Percentiles rank a stretch among this genome's conserved stretches.
Evolutionary conservation across 2,329 filamentous ascomycete species (phyloP).

Genomic region (Chrysoporthe austroafricana): DNA sequence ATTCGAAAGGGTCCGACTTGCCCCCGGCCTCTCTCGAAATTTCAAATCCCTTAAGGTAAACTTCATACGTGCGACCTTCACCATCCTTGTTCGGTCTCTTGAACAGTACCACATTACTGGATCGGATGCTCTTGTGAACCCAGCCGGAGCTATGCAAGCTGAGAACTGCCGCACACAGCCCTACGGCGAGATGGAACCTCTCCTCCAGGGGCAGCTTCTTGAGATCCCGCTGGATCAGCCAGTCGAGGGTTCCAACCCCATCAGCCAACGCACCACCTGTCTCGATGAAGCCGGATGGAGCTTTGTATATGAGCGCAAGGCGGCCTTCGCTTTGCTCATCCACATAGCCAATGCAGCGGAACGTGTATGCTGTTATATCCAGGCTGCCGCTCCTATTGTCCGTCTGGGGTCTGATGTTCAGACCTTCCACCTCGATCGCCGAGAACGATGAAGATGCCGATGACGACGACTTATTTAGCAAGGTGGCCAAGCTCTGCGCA

Average conservation of each 20-base stretch:
- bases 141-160: neutral
- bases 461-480: neutral
- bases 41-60: neutral
- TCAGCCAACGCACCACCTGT: neutral
- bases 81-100: neutral
- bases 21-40: neutral
- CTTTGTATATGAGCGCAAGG: neutral
- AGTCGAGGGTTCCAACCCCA: neutral
- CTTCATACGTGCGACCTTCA: neutral
- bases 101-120: neutral
- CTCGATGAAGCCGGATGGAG: neutral
- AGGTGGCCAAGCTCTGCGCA: neutral
- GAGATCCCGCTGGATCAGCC: neutral
- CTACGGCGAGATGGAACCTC: neutral
- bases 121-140: conserved; percentile 1
- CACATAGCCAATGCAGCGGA: neutral
- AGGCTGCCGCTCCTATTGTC: neutral
- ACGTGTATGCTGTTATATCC: neutral
- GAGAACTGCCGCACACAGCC: neutral
- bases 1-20: neutral
- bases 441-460: neutral
- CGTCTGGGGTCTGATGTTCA: neutral
- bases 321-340: neutral
- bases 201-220: neutral
- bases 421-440: neutral